phyloP scores from a whole-genome alignment of 208 protist species.

The Acanthamoeba lenticulata region DNA sequence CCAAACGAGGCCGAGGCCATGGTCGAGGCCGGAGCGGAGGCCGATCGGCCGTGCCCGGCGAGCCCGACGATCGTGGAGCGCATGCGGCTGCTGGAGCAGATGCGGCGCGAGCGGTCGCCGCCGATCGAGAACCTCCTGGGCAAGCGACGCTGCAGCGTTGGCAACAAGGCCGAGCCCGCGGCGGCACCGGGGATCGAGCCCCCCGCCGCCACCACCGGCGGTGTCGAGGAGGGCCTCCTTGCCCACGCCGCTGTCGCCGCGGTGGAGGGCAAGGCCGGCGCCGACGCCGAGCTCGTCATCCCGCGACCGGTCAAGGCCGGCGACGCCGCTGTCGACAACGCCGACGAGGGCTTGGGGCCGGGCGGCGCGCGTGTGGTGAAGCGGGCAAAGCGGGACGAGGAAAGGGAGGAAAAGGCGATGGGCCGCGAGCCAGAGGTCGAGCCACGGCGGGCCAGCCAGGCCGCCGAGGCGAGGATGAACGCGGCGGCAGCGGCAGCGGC shows the following conservation, averaged over 20 bases:
- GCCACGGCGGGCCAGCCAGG: background rate
- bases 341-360: too few species aligned
- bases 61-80: conserved; percentile 18
- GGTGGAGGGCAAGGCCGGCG: too few species aligned
- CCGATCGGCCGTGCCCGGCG: background rate
- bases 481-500: too few species aligned
- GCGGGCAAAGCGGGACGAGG: background rate
- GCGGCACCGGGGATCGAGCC: background rate
- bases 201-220: background rate
- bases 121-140: background rate
- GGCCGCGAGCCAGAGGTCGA: background rate
- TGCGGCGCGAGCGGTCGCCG: background rate
- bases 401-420: background rate
- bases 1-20: background rate
- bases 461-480: background rate
- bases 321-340: too few species aligned
- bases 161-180: background rate
- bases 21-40: background rate
- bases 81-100: conserved; percentile 15
- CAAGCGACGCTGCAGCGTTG: background rate
- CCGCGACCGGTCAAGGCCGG: too few species aligned
- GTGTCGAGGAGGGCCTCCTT: background rate
- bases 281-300: too few species aligned
- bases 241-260: too few species aligned
- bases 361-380: too few species aligned